Percentiles rank a stretch among this genome's conserved stretches.
phyloP scores from a whole-genome alignment of 495 filamentous ascomycete genomes.

The Penicillium riverlandense region DNA sequence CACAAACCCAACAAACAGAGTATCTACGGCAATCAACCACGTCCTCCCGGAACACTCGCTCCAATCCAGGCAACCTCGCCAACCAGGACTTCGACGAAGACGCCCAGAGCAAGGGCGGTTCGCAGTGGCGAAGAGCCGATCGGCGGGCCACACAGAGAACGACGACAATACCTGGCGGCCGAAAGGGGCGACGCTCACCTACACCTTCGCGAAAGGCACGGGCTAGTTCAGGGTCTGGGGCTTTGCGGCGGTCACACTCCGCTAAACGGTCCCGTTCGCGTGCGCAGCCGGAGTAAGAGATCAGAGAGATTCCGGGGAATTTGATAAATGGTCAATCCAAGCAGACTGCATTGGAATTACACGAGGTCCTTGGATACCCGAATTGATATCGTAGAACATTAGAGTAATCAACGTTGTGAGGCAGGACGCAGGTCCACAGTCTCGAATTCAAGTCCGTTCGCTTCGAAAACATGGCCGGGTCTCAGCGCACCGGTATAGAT shows the following conservation, averaged over 20 bases:
- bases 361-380: too few relatives aligned
- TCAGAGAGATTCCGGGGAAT: neutral
- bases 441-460: conserved; percentile 63
- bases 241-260: conserved; percentile 5
- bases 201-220: conserved; percentile 6
- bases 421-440: conserved; percentile 68
- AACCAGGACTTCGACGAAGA: neutral
- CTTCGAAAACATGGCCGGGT: conserved; percentile 82
- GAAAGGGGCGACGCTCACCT: conserved; percentile 8
- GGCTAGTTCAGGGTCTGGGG: conserved; percentile 12
- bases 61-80: too few relatives aligned
- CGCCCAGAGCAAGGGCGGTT: conserved; percentile 1
- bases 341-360: too few relatives aligned
- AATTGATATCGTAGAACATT: too few relatives aligned
- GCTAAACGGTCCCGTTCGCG: conserved; percentile 2
- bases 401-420: conserved; percentile 3
- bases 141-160: neutral
- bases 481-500: conserved; percentile 80
- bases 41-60: too few relatives aligned
- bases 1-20: too few relatives aligned
- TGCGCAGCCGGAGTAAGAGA: conserved; percentile 1
- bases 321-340: too few relatives aligned
- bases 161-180: neutral
- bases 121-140: neutral
- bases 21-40: too few relatives aligned